phyloP scores from a whole-genome alignment of 306 rosid species.

The Prinsepia uniflora region DNA sequence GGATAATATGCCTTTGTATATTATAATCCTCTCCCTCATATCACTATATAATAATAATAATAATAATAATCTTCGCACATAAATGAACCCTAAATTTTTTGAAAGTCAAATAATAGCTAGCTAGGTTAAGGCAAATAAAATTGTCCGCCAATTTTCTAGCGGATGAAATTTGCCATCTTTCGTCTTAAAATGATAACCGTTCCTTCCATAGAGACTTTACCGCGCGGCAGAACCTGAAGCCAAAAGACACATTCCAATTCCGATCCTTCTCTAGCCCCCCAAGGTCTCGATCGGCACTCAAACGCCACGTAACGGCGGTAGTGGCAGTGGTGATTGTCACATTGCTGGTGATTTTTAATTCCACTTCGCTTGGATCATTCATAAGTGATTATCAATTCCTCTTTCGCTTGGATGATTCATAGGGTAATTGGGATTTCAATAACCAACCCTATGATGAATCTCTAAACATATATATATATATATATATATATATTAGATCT shows the following conservation, averaged over 20 bases:
- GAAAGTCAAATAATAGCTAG: background rate
- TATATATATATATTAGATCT: too few relatives aligned
- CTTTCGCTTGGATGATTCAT: background rate
- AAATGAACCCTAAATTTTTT: background rate
- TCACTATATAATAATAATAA: too few relatives aligned
- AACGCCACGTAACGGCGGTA: background rate
- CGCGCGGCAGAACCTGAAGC: background rate
- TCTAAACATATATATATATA: too few relatives aligned
- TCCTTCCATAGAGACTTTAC: background rate
- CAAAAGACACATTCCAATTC: background rate
- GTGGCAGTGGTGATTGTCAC: background rate
- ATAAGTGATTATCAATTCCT: background rate
- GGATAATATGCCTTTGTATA: too few relatives aligned
- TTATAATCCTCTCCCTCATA: too few relatives aligned
- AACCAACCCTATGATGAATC: conserved; percentile 2
- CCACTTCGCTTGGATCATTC: background rate
- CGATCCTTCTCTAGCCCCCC: too few relatives aligned
- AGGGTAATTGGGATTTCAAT: background rate
- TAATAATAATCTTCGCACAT: too few relatives aligned
- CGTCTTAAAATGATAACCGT: background rate
- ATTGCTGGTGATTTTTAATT: background rate
- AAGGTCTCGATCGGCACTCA: background rate
- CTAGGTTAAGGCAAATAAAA: background rate
- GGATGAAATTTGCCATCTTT: background rate
- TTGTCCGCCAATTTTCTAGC: background rate